These are phyloP conservation scores for Fallopia convolvulus DNA, from an alignment of 148 eudicot species.

Conservation along the genomic window DNA sequence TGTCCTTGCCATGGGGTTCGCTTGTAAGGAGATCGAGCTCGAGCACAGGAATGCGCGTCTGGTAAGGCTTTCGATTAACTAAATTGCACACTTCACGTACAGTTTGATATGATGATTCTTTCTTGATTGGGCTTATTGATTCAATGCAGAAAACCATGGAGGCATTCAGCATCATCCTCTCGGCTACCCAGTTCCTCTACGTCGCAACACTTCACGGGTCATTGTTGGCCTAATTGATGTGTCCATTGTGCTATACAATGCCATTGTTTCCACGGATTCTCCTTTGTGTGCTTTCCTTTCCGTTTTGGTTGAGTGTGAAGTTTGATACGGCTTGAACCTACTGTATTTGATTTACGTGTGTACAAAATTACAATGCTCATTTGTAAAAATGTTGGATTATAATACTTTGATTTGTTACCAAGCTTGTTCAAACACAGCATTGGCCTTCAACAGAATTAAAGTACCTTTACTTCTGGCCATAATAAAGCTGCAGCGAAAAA, in stretches of 20 bases:
- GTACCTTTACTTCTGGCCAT: no score
- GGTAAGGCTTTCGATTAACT: slow-evolving; percentile 22
- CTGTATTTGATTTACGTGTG: not conserved
- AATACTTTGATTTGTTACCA: no score
- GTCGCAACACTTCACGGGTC: slow-evolving; percentile 2
- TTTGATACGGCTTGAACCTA: not conserved
- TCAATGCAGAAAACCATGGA: slow-evolving; percentile 22
- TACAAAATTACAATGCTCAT: not conserved
- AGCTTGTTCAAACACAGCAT: no score
- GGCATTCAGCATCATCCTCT: slow-evolving; percentile 20
- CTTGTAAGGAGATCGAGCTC: slow-evolving; percentile 67
- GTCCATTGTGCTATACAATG: not conserved
- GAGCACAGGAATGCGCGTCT: slow-evolving; percentile 55
- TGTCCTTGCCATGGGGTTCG: slow-evolving; percentile 85
- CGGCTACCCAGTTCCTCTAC: slow-evolving; percentile 16
- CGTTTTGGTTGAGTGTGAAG: not conserved
- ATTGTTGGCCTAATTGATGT: not conserved
- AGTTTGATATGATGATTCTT: not conserved
- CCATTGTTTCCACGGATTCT: not conserved
- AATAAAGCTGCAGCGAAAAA: no score
- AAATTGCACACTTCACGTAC: not conserved
- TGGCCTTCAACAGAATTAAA: no score
- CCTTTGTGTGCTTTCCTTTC: not conserved
- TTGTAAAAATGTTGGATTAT: not conserved
- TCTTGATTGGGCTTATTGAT: not conserved